Evolutionary conservation across 805 yeast species (phyloP), one percentile per base, ranked within the genome.

Genomic region (Candida dajiaensis): DNA sequence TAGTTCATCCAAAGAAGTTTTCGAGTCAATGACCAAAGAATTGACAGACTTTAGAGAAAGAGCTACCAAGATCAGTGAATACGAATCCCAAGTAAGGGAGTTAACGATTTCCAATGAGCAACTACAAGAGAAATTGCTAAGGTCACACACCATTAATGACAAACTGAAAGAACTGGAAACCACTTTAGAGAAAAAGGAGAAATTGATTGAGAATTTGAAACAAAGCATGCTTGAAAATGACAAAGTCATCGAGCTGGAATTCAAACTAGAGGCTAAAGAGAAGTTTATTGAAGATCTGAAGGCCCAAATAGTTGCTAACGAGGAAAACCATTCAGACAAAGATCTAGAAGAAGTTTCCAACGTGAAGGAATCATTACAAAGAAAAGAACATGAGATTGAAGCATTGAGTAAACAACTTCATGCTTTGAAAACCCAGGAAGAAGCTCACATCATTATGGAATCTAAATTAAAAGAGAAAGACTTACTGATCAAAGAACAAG

Each of bases 231-330:
- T 33, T 16, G 36, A n/a, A 16, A 47, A 51, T 10, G 57, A 56
- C 18, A 50, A 46, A 21, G 15, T 55, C 5, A 49, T 50, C 18
- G 61, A 53, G 35, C 25, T 52, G 18, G 53, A 57, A 31, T 51
- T 48, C 43, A 49, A 45, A 38, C 37, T 57, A 38, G 53, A 51
- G 26, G 48, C 49, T 35, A 56, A 57, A 38, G 60, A 56, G 25
- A 43, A 50, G 16, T 22, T 42, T 6, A 4, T 41, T 3, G 25
- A 20, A 3, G 21, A 36, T 11, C 21, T 37, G 10, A 33, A 31
- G 23, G 29, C 19, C 9, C 26, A 35, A 15, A 18, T 19, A 8
- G 33, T 20, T 19, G 43, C 18, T 6, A 25, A 26, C 11, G 16
- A 11, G 15, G 35, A 18, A 11, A 21, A 28, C 19, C 20, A 23